Evolutionary conservation across 2,329 filamentous ascomycete genomes (phyloP), one percentile per base, ranked within the genome.

Genomic region (Phaeosphaeriaceae sp.): DNA sequence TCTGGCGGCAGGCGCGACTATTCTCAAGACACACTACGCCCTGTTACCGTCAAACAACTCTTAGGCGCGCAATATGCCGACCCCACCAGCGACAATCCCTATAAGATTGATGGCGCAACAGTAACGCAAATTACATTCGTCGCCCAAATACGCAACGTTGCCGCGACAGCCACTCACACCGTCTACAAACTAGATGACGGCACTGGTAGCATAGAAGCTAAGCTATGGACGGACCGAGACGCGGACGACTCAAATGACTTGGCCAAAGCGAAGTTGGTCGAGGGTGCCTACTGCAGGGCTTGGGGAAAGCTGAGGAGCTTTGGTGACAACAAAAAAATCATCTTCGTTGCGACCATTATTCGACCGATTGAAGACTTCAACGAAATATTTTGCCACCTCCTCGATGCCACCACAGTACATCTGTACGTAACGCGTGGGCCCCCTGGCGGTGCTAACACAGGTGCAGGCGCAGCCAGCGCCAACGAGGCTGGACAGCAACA

Each of bases 101-200:
- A 95, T 81, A 86, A 86, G 57, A 89, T 97, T 66, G 94, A 97
- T 76, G 87, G 86, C 58, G 76, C 81, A 38, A 83, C 88, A 57
- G 79, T 92, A 7, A 13, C 11, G 13, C 83, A 93, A 77, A 79
- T 95, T 54, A 93, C 89, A 23, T 87, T 97, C 61, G 85, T 99
- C 52, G 94, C 90, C 43, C 93, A 97, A 80, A 87, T 99, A 64
- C 90, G 92, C 71, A 87, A 87, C 75, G 86, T 97, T 75, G 89
- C 85, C 69, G 83, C 84, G n/a, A 91, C 96, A 77, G 84, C 88
- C 33, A 97, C 93, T 60, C 95, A 96, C 77, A 86, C 92, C 61
- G 96, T 90, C 37, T 96, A 95, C 82, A 89, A 87, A 67, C 80
- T 99, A 64, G 94, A 99, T 76, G 94, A 99, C 75, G 94, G 94